Base-by-base conservation (phyloP, 345 rosid genomes). In the Citrus unshiu region DNA sequence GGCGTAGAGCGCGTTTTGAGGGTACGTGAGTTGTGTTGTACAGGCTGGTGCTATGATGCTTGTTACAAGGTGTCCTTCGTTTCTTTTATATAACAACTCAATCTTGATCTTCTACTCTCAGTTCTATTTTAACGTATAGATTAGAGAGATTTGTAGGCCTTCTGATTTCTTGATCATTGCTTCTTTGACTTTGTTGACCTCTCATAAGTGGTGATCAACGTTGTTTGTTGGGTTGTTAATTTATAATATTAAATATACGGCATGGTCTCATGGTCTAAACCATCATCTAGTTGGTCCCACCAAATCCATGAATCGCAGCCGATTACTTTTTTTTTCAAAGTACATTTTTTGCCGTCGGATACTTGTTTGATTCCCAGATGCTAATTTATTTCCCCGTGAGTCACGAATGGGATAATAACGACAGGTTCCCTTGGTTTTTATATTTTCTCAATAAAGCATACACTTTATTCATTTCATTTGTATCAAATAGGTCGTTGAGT, bases 41-140 rank as follows among this genome's bases (percentile, higher is more conserved):
- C 0, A 70, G 63, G 89, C 25, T 74, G 77, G 51, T 81, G 82
- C 86, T 19, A 12, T 32, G 89, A 82, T 83, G 80, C n/a, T 71
- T 54, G 9, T 58, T 34, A 19, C 80, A 74, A 82, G 70, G 39
- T 49, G 70, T 22, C 22, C 3, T 39, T 9, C 5, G 22, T 14
- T 30, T 49, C 25, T 2, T 61, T 7, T 39, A n/a, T 32, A 21
- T 8, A 37, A 5, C 34, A 46, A 12, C 40, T 18, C 8, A 9
- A 9, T 64, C 68, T 7, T 54, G 75, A 56, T 71, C 40, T 32
- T 3, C 14, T 54, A 21, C 27, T 29, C 22, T 35, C 75, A 3
- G 27, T 56, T 30, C 75, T 54, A 54, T 22, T 10, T 54, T 71
- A 54, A 29, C 9, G 3, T 34, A 1, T 21, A 18, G 21, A 56